Conservation (phyloP, 1,284 basidiomycete species). For the Ganoderma resinaceum region DNA sequence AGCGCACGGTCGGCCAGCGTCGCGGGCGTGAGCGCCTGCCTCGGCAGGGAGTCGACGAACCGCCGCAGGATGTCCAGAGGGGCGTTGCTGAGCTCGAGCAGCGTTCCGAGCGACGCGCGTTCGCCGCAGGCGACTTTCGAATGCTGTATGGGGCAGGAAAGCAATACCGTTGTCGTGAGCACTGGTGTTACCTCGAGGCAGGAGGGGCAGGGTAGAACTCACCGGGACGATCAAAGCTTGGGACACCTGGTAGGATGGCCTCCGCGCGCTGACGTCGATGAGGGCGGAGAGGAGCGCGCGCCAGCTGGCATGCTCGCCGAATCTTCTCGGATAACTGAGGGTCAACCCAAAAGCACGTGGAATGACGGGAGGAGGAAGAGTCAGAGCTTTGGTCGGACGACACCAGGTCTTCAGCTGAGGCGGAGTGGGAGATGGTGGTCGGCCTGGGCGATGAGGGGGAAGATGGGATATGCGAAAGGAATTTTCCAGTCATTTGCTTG, state of each 20-base stretch:
- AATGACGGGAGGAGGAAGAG: not conserved
- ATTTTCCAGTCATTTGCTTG: too few relatives aligned
- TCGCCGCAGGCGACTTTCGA: conserved; percentile 83
- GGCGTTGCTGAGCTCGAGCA: conserved; percentile 78
- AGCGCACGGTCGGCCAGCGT: conserved; percentile 51
- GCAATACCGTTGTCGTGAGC: conserved; percentile 29
- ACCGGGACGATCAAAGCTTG: conserved; percentile 79
- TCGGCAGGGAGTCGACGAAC: conserved; percentile 61
- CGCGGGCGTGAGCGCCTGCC: conserved; percentile 54
- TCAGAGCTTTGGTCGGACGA: not conserved
- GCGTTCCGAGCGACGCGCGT: conserved; percentile 79
- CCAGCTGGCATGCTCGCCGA: not conserved
- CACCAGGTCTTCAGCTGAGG: not conserved
- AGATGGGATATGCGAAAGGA: not conserved
- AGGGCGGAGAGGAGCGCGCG: conserved; percentile 55
- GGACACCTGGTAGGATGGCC: conserved; percentile 64
- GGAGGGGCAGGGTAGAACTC: conserved; percentile 43
- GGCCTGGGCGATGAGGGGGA: not conserved
- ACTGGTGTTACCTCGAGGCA: not conserved
- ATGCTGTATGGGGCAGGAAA: conserved; percentile 53
- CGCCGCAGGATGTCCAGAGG: conserved; percentile 73
- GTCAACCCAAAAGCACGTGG: not conserved
- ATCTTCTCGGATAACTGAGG: not conserved
- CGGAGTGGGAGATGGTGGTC: not conserved
- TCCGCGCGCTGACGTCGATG: conserved; percentile 76